Base-by-base conservation (phyloP, 2,329 filamentous ascomycete species). In the Chaetomium olivaceum region DNA sequence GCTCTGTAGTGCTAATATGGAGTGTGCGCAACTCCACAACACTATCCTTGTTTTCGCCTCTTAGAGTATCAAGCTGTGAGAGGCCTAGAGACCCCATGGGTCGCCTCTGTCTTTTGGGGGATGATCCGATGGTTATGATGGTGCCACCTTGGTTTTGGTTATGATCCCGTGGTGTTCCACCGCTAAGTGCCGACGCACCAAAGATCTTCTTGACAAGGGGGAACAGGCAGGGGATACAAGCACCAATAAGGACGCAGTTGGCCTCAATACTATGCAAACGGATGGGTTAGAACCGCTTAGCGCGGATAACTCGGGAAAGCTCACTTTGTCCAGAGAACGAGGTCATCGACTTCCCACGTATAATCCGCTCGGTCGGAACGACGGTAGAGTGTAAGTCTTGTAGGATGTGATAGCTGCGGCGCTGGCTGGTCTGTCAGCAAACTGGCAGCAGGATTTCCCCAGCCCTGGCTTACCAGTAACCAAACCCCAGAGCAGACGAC, bases 311-410 rank as follows among this genome's bases (percentile, higher is more conserved):
- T 25, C 2, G 16, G n/a, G 21, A 5, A 21, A 11, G 59, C 71
- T 73, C 74, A 81, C 79, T 76, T 74, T 8, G 80, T 82, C 80
- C 80, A 83, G 27, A 81, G 75, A 0, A 82, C 74, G 1, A 81
- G 73, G 12, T 80, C 78, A 0, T 77, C 76, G 6, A 78, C 80
- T 11, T 76, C 74, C 50, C 75, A 76, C 11, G 74, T 74, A 51
- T 74, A 75, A 63, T 77, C 75, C 1, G 16, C n/a, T 11, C 68
- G 59, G 46, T 69, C 71, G 36, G 70, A 1, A 76, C 67, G 11
- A 67, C 64, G 3, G 69, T 1, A 77, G 65, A 0, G 73, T 70
- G 8, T 73, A 76, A 33, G 72, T 73, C 64, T 77, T 77, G 71
- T 76, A 76, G 61, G 74, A 73, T 29, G 74, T 73, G 3, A 76